Percentiles rank a stretch among this genome's conserved stretches.
Conservation (phyloP, 2,329 filamentous ascomycete species). For the Botrytis medusae region DNA sequence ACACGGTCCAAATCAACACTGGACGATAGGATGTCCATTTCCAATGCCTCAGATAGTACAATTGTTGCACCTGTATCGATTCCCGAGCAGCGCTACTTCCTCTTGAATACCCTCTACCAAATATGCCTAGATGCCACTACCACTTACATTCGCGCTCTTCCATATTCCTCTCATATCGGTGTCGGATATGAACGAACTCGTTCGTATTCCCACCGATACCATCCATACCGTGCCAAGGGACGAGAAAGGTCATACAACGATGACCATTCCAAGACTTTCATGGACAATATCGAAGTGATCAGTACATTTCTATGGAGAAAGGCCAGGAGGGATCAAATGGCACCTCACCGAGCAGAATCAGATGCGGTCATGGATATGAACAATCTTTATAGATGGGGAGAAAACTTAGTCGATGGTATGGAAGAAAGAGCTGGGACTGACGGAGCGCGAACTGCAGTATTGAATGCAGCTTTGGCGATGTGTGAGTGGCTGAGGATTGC, state of each 20-base stretch:
- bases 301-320: conserved; percentile 31
- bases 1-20: neutral
- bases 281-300: conserved; percentile 33
- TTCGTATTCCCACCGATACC: neutral
- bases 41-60: conserved; percentile 19
- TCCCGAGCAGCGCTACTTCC: conserved; percentile 23
- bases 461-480: conserved; percentile 23
- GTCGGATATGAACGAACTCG: neutral
- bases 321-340: conserved; percentile 29
- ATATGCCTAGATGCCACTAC: conserved; percentile 29
- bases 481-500: conserved; percentile 28
- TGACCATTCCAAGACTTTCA: conserved; percentile 22
- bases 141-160: conserved; percentile 20
- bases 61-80: conserved; percentile 18
- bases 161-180: neutral
- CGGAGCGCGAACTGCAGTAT: conserved; percentile 14
- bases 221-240: conserved; percentile 24
- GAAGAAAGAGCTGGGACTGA: conserved; percentile 19
- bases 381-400: conserved; percentile 30
- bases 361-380: conserved; percentile 27
- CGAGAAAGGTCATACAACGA: conserved; percentile 14
- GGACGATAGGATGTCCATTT: conserved; percentile 17
- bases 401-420: conserved; percentile 23
- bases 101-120: conserved; percentile 29
- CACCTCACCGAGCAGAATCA: conserved; percentile 29